Evolutionary conservation across 176 grass and related monocot species (phyloP), one percentile per base, ranked within the genome.

Genomic region (Microstegium vimineum): DNA sequence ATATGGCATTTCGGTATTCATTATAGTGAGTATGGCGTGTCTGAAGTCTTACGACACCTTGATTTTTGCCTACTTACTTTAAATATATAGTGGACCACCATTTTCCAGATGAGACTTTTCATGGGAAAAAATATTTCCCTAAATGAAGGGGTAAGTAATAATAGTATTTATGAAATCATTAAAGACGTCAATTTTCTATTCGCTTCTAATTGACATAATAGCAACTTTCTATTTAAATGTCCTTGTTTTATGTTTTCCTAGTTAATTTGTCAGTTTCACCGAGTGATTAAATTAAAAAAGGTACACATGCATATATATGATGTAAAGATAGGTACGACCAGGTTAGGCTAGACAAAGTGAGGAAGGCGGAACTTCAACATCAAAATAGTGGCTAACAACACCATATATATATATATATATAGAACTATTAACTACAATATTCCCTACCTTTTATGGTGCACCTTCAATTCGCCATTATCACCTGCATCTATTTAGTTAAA

Each of bases 341-440:
- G 67, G 62, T 33, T 25, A 34, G 28, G 7, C 9, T 9, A 12
- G 22, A 32, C 1, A 62, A 26, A 40, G 28, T 36, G 30, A 64
- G 69, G 28, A 74, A 64, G 81, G 20, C 22, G 7, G 15, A 16
- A 12, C 38, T 64, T 74, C 81, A 49, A 62, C 40, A 49, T 83
- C 56, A 14, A 47, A 70, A 74, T 34, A 41, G 80, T 74, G 69
- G 69, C 23, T 73, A 73, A 63, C 69, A 32, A 22, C 38, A 74
- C 38, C 66, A 82, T 62, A 79, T 20, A n/a, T n/a, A n/a, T n/a
- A 42, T 2, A 72, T n/a, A n/a, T n/a, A n/a, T n/a, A n/a, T n/a
- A n/a, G n/a, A 23, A 73, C 8, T 10, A 62, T 73, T 73, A 11
- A 23, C 52, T n/a, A 32, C 0, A 6, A 62, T 46, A 26, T 63